Evolutionary conservation across 73 alveolate genomes (phyloP).

Genomic region (Halteria grandinella): DNA sequence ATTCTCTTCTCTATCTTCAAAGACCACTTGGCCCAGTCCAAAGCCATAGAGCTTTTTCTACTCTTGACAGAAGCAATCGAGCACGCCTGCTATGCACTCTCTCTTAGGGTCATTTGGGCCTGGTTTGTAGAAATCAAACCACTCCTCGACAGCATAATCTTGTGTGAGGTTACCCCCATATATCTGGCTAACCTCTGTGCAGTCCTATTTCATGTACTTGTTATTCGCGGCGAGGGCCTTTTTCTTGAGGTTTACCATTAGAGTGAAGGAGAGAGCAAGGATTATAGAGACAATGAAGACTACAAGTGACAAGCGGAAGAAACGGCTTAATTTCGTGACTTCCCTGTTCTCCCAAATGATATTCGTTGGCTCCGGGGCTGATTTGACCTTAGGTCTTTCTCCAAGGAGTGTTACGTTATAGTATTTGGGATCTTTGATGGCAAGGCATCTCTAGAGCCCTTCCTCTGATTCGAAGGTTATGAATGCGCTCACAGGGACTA

Average conservation of each 20-base stretch:
- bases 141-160: slow-evolving; percentile 36
- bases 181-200: background rate
- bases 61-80: slow-evolving; percentile 49
- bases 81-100: slow-evolving; percentile 3
- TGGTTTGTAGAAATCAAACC: slow-evolving; percentile 33
- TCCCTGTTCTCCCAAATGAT: slow-evolving; percentile 60
- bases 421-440: background rate
- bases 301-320: background rate
- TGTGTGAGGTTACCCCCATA: background rate
- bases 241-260: slow-evolving; percentile 33
- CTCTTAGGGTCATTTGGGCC: background rate
- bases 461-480: slow-evolving; percentile 54
- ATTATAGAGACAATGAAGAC: background rate
- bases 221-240: background rate
- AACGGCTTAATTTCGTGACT: background rate
- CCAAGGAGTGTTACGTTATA: background rate
- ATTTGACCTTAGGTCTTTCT: background rate
- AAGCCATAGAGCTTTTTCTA: background rate
- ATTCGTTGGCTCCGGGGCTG: slow-evolving; percentile 63
- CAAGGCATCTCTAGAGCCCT: slow-evolving; percentile 35
- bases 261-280: slow-evolving; percentile 16
- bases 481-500: slow-evolving; percentile 50
- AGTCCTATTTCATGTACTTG: background rate
- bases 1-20: background rate
- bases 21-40: background rate